A percentile compares a stretch with the other conserved stretches of the same genome.
Conservation (phyloP, 768 basidiomycete genomes). For the Agaricus bisporus region DNA sequence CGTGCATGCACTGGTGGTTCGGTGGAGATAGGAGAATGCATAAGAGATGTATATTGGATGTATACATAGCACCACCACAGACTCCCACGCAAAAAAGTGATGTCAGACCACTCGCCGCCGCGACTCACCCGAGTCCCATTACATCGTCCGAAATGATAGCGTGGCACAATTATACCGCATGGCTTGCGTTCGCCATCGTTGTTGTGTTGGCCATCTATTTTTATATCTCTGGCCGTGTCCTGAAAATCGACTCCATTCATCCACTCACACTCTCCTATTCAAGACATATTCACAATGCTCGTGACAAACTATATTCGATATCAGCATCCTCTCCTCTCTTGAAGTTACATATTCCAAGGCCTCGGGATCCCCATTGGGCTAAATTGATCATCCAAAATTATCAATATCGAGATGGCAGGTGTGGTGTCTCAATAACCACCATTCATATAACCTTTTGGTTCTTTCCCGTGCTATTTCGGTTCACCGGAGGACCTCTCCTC, state of each 20-base stretch:
- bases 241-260: not conserved
- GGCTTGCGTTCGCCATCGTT: not conserved
- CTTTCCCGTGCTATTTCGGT: not conserved
- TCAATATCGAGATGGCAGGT: not conserved
- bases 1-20: too few species aligned
- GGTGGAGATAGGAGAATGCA: too few species aligned
- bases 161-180: not conserved
- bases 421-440: not conserved
- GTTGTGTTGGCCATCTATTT: not conserved
- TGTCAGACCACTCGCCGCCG: too few species aligned
- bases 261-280: not conserved
- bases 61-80: too few species aligned
- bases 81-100: too few species aligned
- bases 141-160: not conserved
- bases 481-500: slow-evolving; percentile 1
- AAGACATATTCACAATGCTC: not conserved
- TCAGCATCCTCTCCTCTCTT: not conserved
- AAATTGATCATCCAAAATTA: not conserved
- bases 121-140: not conserved
- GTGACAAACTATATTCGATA: not conserved
- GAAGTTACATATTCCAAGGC: not conserved
- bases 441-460: slow-evolving; percentile 1
- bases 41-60: too few species aligned
- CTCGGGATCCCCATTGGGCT: not conserved
- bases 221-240: not conserved